These are phyloP conservation scores for Lippia alba DNA, from an alignment of 305 asterid genomes.

Conservation along the genomic window DNA sequence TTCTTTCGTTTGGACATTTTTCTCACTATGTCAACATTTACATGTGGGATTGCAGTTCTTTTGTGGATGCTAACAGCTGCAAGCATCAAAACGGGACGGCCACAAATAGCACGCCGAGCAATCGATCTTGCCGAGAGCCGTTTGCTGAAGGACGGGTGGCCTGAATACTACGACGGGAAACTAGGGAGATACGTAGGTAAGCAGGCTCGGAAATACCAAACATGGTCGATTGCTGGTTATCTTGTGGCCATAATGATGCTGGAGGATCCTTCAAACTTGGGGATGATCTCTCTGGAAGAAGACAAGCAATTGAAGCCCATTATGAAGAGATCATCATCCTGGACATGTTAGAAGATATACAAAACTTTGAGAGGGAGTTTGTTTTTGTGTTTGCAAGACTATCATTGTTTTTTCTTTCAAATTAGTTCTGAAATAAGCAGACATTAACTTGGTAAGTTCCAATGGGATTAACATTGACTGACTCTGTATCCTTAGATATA, in stretches of 20 bases:
- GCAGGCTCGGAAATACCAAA: conserved; percentile 82
- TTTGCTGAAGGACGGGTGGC: conserved; percentile 80
- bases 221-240: conserved; percentile 90
- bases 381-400: conserved; percentile 17
- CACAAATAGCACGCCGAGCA: conserved; percentile 78
- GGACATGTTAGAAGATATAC: conserved; percentile 58
- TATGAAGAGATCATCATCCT: conserved; percentile 67
- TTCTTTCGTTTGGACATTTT: no score
- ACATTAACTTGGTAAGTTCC: no score
- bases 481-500: no score
- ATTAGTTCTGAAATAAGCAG: background rate
- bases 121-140: conserved; percentile 88
- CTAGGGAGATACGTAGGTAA: conserved; percentile 78
- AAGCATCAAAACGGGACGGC: conserved; percentile 79
- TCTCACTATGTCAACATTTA: no score
- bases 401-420: background rate
- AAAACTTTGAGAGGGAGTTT: conserved; percentile 27
- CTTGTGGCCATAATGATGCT: conserved; percentile 87
- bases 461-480: no score
- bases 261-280: conserved; percentile 91
- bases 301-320: conserved; percentile 83
- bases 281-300: conserved; percentile 87
- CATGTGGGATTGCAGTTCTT: conserved; percentile 58
- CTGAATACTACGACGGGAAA: conserved; percentile 81
- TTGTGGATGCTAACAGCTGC: conserved; percentile 87